Conservation (phyloP, 1,284 basidiomycete species). For the Agaricales sp. region DNA sequence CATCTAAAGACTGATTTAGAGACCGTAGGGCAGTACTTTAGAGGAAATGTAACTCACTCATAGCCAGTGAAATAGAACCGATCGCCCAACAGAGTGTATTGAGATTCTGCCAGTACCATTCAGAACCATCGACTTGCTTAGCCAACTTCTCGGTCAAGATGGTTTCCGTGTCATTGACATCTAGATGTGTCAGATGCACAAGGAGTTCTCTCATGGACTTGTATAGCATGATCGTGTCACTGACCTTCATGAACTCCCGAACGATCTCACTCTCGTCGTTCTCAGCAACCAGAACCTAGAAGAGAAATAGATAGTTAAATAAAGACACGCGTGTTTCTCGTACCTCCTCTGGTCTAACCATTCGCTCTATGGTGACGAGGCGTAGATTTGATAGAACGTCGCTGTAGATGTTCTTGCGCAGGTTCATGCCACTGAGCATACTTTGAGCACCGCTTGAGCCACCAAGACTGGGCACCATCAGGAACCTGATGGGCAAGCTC, state of each 20-base stretch:
- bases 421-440: conserved; percentile 66
- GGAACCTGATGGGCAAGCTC: conserved; percentile 78
- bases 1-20: conserved; percentile 43
- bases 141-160: conserved; percentile 96
- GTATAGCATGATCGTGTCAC: conserved; percentile 97
- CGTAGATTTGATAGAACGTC: conserved; percentile 94
- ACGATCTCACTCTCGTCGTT: conserved; percentile 99
- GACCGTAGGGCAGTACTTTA: conserved; percentile 4
- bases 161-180: conserved; percentile 92
- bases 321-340: conserved; percentile 15
- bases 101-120: conserved; percentile 99
- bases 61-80: conserved; percentile 97
- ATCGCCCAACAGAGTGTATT: conserved; percentile 99
- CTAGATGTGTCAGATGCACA: conserved; percentile 95
- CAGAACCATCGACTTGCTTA: conserved; percentile 94
- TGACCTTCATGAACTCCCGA: conserved; percentile 99
- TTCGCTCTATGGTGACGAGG: conserved; percentile 95
- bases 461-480: conserved; percentile 89
- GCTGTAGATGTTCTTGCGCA: conserved; percentile 91
- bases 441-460: conserved; percentile 50
- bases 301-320: conserved; percentile 9
- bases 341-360: conserved; percentile 99
- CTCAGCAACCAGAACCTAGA: conserved; percentile 91
- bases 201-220: conserved; percentile 98
- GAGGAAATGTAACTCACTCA: conserved; percentile 60